phyloP scores from a whole-genome alignment of 176 grass and related monocot species.

The Cocos nucifera region DNA sequence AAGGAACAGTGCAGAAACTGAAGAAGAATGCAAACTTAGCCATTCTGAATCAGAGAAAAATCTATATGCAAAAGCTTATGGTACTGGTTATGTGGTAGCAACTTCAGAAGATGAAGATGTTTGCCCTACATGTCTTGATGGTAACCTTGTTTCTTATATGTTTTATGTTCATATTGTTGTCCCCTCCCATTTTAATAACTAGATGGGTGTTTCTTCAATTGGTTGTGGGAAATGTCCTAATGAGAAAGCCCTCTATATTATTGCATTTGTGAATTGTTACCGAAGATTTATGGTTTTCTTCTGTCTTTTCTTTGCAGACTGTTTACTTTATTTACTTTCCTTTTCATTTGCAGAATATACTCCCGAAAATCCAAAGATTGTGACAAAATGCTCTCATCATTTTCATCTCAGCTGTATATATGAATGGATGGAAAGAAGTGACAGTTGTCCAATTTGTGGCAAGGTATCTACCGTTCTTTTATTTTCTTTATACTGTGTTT shows the following conservation, averaged over 20 bases:
- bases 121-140: constrained; percentile 90
- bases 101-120: constrained; percentile 84
- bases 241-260: no score
- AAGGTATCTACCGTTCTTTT: constrained; percentile 28
- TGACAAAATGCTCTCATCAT: constrained; percentile 78
- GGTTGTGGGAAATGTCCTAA: no score
- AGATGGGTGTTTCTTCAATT: no score
- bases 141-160: constrained; percentile 21
- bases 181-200: no score
- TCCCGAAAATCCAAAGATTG: constrained; percentile 66
- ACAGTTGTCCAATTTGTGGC: constrained; percentile 83
- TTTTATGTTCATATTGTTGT: no score
- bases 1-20: constrained; percentile 50
- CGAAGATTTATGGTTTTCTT: no score
- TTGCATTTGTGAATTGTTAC: no score
- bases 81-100: constrained; percentile 28
- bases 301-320: no score
- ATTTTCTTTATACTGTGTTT: neutral
- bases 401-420: constrained; percentile 97
- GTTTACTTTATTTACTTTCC: neutral
- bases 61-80: constrained; percentile 55
- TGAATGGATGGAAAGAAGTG: constrained; percentile 96
- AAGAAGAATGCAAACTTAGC: constrained; percentile 41
- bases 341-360: constrained; percentile 60
- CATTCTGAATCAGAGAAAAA: constrained; percentile 61